phyloP scores from a whole-genome alignment of 176 grass and related monocot species.

The Hsuehochloa calcarea region DNA sequence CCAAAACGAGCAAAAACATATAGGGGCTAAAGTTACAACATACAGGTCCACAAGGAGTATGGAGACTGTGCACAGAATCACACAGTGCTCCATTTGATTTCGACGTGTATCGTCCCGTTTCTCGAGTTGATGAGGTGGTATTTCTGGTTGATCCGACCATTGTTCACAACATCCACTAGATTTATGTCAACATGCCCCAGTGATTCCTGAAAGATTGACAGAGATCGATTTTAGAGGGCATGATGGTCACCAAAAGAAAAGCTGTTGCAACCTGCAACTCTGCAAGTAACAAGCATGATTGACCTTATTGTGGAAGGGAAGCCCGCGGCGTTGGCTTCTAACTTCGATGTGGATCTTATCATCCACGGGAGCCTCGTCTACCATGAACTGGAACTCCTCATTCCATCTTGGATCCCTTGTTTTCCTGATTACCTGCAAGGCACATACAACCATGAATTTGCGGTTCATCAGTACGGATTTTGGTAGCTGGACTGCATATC shows the following conservation, averaged over 20 bases:
- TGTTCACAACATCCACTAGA: conserved; percentile 79
- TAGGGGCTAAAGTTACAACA: background rate
- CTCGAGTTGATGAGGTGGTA: conserved; percentile 92
- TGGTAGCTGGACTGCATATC: background rate
- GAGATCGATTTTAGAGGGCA: background rate
- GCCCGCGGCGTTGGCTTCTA: conserved; percentile 41
- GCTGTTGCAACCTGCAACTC: background rate
- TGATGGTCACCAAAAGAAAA: background rate
- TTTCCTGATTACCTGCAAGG: conserved; percentile 70
- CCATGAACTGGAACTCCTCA: conserved; percentile 83
- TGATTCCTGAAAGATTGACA: conserved; percentile 56
- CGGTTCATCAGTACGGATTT: background rate
- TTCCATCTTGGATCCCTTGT: conserved; percentile 90
- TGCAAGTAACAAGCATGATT: background rate
- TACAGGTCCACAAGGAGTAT: background rate
- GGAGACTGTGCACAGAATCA: conserved; percentile 11
- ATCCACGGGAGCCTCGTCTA: conserved; percentile 60
- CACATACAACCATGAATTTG: background rate
- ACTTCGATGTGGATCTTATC: conserved; percentile 75
- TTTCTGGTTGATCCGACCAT: conserved; percentile 74
- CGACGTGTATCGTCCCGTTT: conserved; percentile 63
- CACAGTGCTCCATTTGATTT: conserved; percentile 71
- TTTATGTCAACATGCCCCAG: conserved; percentile 75
- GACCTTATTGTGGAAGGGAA: conserved; percentile 53
- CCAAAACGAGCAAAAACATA: background rate